Evolutionary conservation across 2,329 filamentous ascomycete species (phyloP).

Genomic region (Aspergillus quadricinctus): DNA sequence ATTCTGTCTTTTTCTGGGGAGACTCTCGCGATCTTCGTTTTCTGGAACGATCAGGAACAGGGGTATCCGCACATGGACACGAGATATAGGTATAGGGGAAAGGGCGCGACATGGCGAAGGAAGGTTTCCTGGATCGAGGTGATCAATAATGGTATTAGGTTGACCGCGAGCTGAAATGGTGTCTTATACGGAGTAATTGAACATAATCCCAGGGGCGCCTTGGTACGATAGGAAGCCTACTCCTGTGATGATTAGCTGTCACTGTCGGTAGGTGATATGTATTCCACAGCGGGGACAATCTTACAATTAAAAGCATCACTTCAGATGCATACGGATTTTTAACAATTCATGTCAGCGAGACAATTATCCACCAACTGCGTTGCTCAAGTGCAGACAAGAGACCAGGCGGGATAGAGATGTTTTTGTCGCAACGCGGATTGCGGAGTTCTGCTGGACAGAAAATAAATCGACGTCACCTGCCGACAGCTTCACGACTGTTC

Average conservation of each 20-base stretch:
- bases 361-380: neutral
- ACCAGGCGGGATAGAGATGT: neutral
- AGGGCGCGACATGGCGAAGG: constrained; percentile 46
- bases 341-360: neutral
- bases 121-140: neutral
- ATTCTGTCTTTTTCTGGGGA: constrained; percentile 29
- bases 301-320: neutral
- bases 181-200: neutral
- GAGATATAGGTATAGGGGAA: constrained; percentile 64
- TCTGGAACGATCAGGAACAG: constrained; percentile 37
- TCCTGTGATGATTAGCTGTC: neutral
- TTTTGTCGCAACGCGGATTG: neutral
- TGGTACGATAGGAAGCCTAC: neutral
- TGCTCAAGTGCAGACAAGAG: neutral
- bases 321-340: neutral
- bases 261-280: neutral
- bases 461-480: constrained; percentile 22
- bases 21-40: constrained; percentile 35
- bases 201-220: neutral
- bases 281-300: neutral
- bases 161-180: neutral
- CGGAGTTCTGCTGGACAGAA: neutral
- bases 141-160: neutral
- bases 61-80: constrained; percentile 57
- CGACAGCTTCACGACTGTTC: neutral